A percentile compares a stretch with the other conserved stretches of the same genome.
Evolutionary conservation across 176 grass and related monocot genomes (phyloP).

Genomic region (Oryza australiensis): DNA sequence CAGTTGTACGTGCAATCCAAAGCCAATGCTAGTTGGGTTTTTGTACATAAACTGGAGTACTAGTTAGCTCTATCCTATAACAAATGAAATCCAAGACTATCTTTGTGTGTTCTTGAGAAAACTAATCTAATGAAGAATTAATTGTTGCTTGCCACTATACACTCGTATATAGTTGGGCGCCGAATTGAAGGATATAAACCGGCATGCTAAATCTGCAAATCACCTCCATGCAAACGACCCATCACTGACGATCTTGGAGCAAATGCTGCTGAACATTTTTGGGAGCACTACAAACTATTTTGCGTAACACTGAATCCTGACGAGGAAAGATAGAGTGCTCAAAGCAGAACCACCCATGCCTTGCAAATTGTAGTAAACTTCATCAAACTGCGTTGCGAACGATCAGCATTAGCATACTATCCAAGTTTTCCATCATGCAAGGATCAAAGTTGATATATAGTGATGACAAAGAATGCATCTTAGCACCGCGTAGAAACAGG

Average conservation of each 20-base stretch:
- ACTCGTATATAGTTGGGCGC: not conserved
- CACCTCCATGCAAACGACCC: not conserved
- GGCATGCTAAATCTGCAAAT: conserved; percentile 8
- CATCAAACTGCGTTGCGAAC: not conserved
- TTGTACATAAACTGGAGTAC: too few species aligned
- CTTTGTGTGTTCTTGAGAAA: not conserved
- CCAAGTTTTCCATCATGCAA: too few species aligned
- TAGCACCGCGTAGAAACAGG: too few species aligned
- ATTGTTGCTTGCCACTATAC: not conserved
- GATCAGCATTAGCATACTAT: not conserved
- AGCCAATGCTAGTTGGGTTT: too few species aligned
- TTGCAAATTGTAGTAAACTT: not conserved
- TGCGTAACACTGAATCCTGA: not conserved
- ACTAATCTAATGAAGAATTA: not conserved
- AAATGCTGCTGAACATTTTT: not conserved
- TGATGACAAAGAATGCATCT: not conserved
- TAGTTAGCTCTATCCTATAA: not conserved
- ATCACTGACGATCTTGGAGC: not conserved
- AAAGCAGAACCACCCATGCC: not conserved
- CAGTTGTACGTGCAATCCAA: not conserved
- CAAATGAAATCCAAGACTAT: not conserved
- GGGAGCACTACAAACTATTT: not conserved
- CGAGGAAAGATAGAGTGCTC: not conserved
- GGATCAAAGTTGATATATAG: not conserved
- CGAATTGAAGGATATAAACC: conserved; percentile 19